phyloP scores from a whole-genome alignment of 2,329 filamentous ascomycete genomes.

The Colletotrichum trifolii region DNA sequence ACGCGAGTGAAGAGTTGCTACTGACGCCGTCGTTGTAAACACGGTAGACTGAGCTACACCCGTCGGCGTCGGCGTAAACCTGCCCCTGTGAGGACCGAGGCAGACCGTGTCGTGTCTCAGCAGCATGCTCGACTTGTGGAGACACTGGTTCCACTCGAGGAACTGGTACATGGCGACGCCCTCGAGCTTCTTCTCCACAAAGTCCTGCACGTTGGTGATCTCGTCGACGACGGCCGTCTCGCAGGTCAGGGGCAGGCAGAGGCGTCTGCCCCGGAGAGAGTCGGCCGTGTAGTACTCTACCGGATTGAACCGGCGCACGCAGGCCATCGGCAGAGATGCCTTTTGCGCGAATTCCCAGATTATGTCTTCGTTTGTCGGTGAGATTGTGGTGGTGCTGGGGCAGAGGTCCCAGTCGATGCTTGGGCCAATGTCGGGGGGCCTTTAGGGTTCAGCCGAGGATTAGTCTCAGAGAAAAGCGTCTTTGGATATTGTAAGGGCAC shows the following conservation, averaged over 20 bases:
- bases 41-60: slow-evolving; percentile 1
- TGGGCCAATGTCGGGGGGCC: background rate
- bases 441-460: background rate
- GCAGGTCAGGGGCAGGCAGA: slow-evolving; percentile 15
- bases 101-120: slow-evolving; percentile 16
- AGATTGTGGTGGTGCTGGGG: background rate
- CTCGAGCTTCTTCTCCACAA: slow-evolving; percentile 8
- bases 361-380: background rate
- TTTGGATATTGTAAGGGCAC: background rate
- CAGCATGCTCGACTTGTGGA: slow-evolving; percentile 15
- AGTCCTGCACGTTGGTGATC: slow-evolving; percentile 4
- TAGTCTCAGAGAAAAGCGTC: background rate
- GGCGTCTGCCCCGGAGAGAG: background rate
- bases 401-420: slow-evolving; percentile 9
- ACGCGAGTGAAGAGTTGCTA: background rate
- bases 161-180: slow-evolving; percentile 13
- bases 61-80: slow-evolving; percentile 6
- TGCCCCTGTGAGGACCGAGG: slow-evolving; percentile 4
- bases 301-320: slow-evolving; percentile 7
- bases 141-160: slow-evolving; percentile 12
- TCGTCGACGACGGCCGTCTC: slow-evolving; percentile 11
- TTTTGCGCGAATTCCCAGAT: slow-evolving; percentile 3
- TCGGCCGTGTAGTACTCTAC: background rate
- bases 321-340: slow-evolving; percentile 11
- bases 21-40: slow-evolving; percentile 10